Percentiles rank a stretch among this genome's conserved stretches.
These are phyloP conservation scores for Tritrichomonas musculus DNA, from an alignment of 208 protist genomes.

Conservation along the genomic window DNA sequence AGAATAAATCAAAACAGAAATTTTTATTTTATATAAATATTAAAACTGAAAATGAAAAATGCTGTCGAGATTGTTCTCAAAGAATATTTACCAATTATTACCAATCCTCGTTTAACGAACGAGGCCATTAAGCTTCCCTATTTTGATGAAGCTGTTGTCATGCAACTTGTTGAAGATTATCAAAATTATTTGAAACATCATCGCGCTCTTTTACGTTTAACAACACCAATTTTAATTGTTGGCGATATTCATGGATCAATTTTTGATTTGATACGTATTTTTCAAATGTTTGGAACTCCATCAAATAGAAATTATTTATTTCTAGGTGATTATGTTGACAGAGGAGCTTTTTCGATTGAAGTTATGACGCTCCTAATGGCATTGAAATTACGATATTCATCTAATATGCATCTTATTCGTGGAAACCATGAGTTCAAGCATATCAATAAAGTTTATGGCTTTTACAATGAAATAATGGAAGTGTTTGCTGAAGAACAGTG, in stretches of 20 bases:
- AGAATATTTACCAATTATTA: no score
- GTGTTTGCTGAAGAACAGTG: constrained; percentile 62
- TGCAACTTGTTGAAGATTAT: no score
- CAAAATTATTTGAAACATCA: background rate
- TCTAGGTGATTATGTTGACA: constrained; percentile 59
- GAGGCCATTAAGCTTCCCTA: no score
- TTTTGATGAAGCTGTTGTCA: no score
- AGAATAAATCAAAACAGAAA: no score
- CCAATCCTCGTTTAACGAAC: no score
- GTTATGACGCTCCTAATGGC: constrained; percentile 76
- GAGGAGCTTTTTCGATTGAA: constrained; percentile 60
- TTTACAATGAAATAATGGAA: constrained; percentile 84
- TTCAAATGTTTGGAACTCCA: constrained; percentile 65
- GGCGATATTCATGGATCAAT: constrained; percentile 33
- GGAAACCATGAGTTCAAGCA: constrained; percentile 83
- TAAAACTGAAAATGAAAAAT: no score
- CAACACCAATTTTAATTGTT: background rate
- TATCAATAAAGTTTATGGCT: constrained; percentile 92
- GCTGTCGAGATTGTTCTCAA: no score
- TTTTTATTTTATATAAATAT: no score
- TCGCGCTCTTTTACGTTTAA: background rate
- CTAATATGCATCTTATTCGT: constrained; percentile 71
- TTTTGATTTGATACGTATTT: constrained; percentile 68
- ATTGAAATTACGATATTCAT: constrained; percentile 69
- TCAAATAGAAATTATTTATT: constrained; percentile 96